Base-by-base conservation (phyloP, 371 early-diverging fungal genomes). In the Batrachochytrium dendrobatidis region DNA sequence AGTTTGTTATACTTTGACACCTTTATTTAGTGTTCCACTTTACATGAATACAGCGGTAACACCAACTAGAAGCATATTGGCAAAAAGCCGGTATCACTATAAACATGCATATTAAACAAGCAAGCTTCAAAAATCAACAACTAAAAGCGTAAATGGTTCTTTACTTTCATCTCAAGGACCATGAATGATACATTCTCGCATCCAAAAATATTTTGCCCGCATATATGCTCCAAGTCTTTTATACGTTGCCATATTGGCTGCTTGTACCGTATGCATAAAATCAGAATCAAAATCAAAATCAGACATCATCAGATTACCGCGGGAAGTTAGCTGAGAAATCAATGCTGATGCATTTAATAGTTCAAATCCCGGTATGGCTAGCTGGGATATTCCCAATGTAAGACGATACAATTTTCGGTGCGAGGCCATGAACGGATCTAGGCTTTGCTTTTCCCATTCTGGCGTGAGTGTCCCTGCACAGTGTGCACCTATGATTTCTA, bases 261-360 rank as follows among this genome's bases (percentile, higher is more conserved):
- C n/a, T 22, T 51, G 24, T n/a, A 51, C 51, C 4, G 22, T 29
- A 22, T 51, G 51, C 51, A 51, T 32, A 51, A 51, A 51, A 28
- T 51, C 51, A 32, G 30, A 28, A 24, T 4, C 4, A 32, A 51
- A 51, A 24, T 51, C 51, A 6, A 12, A 3, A 3, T 28, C 30
- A n/a, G 3, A 6, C 24, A 51, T 3, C n/a, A n/a, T n/a, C n/a
- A n/a, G n/a, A n/a, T 24, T 28, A 6, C 51, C 51, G 4, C 51
- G 4, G 4, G n/a, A 12, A 5, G 30, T 17, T 7, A 51, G 51
- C n/a, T n/a, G 10, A 6, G 51, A 4, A 28, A 4, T 51, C 30
- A 51, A 3, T 4, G 51, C 5, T 17, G 28, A 28, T 6, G 51
- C 28, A 3, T 4, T 4, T 32, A 51, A 3, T 3, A 51, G 51